Percentiles rank a stretch among this genome's conserved stretches.
These are phyloP conservation scores for Fistulina hepatica DNA, from an alignment of 1,284 basidiomycete genomes.

Conservation along the genomic window DNA sequence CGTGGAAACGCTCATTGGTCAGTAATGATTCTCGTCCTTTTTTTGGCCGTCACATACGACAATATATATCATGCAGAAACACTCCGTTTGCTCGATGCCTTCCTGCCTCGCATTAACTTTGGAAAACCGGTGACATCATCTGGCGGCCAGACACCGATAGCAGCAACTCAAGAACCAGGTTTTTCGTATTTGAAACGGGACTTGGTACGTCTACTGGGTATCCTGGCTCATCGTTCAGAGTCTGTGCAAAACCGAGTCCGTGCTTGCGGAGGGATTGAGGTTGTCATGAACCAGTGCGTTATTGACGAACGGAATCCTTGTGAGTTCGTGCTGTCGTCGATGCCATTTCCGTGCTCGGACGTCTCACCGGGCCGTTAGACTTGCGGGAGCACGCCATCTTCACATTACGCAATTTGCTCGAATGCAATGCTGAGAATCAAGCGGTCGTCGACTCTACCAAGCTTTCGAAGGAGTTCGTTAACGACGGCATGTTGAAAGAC, in stretches of 20 bases:
- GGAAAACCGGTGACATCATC: conserved; percentile 38
- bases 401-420: conserved; percentile 66
- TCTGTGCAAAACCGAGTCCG: conserved; percentile 66
- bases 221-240: conserved; percentile 53
- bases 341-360: conserved; percentile 7
- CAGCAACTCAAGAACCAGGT: conserved; percentile 35
- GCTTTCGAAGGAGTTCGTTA: conserved; percentile 47
- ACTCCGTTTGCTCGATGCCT: conserved; percentile 55
- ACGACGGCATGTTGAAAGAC: conserved; percentile 37
- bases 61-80: conserved; percentile 36
- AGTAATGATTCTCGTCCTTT: conserved; percentile 17
- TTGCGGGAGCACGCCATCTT: conserved; percentile 85
- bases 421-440: conserved; percentile 71
- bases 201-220: conserved; percentile 70
- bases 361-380: conserved; percentile 35
- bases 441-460: conserved; percentile 63
- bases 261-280: conserved; percentile 58
- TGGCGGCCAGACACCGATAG: conserved; percentile 17
- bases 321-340: conserved; percentile 25
- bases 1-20: conserved; percentile 52
- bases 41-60: conserved; percentile 11
- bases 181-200: conserved; percentile 77
- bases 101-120: conserved; percentile 72
- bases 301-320: conserved; percentile 86
- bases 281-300: conserved; percentile 79